These are phyloP conservation scores for Fomitopsis pinicola DNA, from an alignment of 1,284 basidiomycete species.

Conservation along the genomic window DNA sequence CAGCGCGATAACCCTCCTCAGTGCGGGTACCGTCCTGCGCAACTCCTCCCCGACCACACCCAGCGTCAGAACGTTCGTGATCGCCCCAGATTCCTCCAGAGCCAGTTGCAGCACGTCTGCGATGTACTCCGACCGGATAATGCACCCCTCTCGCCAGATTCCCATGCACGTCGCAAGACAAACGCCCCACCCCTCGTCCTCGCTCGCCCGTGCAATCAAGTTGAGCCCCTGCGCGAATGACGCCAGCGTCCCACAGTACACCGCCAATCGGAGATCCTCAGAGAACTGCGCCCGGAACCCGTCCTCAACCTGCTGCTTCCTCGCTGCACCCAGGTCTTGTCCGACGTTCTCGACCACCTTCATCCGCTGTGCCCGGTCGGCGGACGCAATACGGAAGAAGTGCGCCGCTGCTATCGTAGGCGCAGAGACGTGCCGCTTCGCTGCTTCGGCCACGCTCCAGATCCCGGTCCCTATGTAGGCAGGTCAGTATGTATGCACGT, in stretches of 20 bases:
- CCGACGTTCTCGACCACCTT: constrained; percentile 15
- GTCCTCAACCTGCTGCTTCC: constrained; percentile 16
- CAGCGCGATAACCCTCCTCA: constrained; percentile 13
- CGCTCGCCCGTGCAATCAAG: constrained; percentile 18
- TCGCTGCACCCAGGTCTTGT: constrained; percentile 12
- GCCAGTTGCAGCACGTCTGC: constrained; percentile 18
- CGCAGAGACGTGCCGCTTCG: constrained; percentile 17
- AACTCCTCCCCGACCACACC: constrained; percentile 15
- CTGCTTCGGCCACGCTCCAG: constrained; percentile 18
- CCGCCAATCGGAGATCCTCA: constrained; percentile 17
- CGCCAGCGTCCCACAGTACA: constrained; percentile 17
- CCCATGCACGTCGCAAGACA: constrained; percentile 14
- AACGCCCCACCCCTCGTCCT: constrained; percentile 19
- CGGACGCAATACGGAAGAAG: constrained; percentile 20
- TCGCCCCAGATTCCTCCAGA: constrained; percentile 10
- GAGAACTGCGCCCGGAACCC: constrained; percentile 9
- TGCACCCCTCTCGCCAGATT: constrained; percentile 22
- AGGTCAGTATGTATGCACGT: neutral
- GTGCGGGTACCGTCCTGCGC: constrained; percentile 11
- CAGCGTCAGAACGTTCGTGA: constrained; percentile 15
- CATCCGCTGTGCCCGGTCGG: constrained; percentile 18
- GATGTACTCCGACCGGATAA: constrained; percentile 20
- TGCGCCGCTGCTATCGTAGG: constrained; percentile 22
- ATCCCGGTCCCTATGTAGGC: constrained; percentile 15
- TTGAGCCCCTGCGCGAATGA: constrained; percentile 20